phyloP scores from a whole-genome alignment of 208 protist species.

The Crithidia bombi region DNA sequence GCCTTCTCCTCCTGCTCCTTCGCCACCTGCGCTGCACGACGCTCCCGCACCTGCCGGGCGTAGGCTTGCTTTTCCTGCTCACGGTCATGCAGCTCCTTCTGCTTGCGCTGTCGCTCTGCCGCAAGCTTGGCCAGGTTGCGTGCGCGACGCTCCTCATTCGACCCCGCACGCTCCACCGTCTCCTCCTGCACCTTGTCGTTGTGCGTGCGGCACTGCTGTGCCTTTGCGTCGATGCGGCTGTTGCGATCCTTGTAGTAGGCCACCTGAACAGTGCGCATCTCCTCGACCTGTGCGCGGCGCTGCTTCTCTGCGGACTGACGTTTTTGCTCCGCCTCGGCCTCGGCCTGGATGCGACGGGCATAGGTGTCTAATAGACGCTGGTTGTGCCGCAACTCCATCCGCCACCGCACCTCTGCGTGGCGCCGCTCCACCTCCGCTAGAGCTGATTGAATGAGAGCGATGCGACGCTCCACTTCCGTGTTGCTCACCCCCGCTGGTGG shows the following conservation, averaged over 20 bases:
- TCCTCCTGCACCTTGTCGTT: slow-evolving; percentile 45
- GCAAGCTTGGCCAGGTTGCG: slow-evolving; percentile 48
- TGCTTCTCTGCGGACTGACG: slow-evolving; percentile 56
- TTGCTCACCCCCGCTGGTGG: slow-evolving; percentile 53
- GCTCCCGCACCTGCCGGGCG: slow-evolving; percentile 34
- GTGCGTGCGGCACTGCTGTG: slow-evolving; percentile 43
- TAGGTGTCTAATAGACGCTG: slow-evolving; percentile 43
- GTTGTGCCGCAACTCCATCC: slow-evolving; percentile 39
- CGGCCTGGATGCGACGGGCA: slow-evolving; percentile 41
- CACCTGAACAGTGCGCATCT: slow-evolving; percentile 49
- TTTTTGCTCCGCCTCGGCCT: slow-evolving; percentile 43
- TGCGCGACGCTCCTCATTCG: slow-evolving; percentile 52
- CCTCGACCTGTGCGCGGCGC: slow-evolving; percentile 41
- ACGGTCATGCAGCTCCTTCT: slow-evolving; percentile 55
- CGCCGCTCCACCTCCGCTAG: slow-evolving; percentile 59
- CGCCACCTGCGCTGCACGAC: slow-evolving; percentile 37
- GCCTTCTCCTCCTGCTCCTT: slow-evolving; percentile 36
- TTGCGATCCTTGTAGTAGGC: slow-evolving; percentile 67
- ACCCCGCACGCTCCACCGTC: slow-evolving; percentile 42
- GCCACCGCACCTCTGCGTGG: slow-evolving; percentile 37
- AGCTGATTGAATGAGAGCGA: slow-evolving; percentile 59
- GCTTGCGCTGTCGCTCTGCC: slow-evolving; percentile 45
- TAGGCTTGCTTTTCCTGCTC: slow-evolving; percentile 46
- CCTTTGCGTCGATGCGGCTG: slow-evolving; percentile 44
- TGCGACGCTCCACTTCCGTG: slow-evolving; percentile 58